phyloP scores from a whole-genome alignment of 2,329 filamentous ascomycete genomes.

The Curvularia verruculosa region DNA sequence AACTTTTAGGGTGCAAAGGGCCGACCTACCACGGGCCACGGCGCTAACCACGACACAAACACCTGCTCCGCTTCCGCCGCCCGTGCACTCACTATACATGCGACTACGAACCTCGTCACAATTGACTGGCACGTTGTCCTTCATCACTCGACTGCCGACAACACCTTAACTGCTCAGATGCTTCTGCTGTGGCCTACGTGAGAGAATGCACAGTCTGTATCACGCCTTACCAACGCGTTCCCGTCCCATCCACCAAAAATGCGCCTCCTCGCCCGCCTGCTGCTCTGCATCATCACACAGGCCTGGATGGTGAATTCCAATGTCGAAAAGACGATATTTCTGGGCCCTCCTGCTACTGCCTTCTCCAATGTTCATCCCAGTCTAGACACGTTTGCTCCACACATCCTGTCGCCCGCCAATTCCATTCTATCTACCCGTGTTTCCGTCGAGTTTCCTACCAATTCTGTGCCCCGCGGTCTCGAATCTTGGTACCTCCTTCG shows the following conservation, averaged over 20 bases:
- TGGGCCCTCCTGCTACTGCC: slow-evolving; percentile 66
- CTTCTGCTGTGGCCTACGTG: slow-evolving; percentile 21
- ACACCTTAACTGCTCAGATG: slow-evolving; percentile 11
- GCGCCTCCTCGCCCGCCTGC: slow-evolving; percentile 39
- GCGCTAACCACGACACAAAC: slow-evolving; percentile 12
- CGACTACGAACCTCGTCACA: neutral
- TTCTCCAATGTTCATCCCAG: slow-evolving; percentile 63
- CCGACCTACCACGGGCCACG: slow-evolving; percentile 13
- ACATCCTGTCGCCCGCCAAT: slow-evolving; percentile 63
- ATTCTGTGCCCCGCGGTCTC: slow-evolving; percentile 60
- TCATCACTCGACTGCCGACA: neutral
- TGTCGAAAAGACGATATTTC: slow-evolving; percentile 89
- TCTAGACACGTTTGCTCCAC: slow-evolving; percentile 67
- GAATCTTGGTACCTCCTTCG: slow-evolving; percentile 82
- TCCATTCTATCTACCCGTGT: slow-evolving; percentile 67
- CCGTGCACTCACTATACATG: neutral
- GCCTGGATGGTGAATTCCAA: slow-evolving; percentile 65
- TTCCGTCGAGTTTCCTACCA: slow-evolving; percentile 69
- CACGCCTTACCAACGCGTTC: neutral
- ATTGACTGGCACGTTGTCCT: neutral
- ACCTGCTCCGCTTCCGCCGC: neutral
- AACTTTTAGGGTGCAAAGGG: slow-evolving; percentile 20
- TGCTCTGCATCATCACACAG: slow-evolving; percentile 40
- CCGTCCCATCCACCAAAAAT: slow-evolving; percentile 37
- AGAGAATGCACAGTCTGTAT: slow-evolving; percentile 10